Evolutionary conservation across 768 basidiomycete genomes (phyloP), one percentile per base, ranked within the genome.

Genomic region (Rhodotorula sphaerocarpa): DNA sequence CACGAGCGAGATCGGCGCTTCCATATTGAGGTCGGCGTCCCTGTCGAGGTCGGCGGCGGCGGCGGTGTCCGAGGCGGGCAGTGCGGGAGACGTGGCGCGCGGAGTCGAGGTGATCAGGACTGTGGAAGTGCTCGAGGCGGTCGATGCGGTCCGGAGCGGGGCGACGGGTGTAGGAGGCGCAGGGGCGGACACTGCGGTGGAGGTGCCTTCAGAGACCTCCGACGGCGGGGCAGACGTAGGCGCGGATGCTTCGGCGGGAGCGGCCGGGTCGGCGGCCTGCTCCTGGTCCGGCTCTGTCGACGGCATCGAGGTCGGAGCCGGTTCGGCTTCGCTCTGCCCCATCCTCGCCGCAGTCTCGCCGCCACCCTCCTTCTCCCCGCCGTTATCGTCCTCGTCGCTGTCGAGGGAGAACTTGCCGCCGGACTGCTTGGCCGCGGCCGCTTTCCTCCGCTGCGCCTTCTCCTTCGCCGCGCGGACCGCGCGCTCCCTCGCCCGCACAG

Each of bases 391-490:
- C 5, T 58, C 57, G 1, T 58, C 57, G 23, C 31, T 33, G 28
- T 58, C 57, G n/a, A 58, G 42, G 31, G 42, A 25, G 30, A 58
- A 58, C 42, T 47, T 47, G 12, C 36, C 33, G n/a, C n/a, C n/a
- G n/a, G n/a, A n/a, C 42, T 52, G 23, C 43, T 30, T 27, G 27
- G 20, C 33, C 42, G 18, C n/a, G 33, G 2, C 28, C 30, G 23
- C 53, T 56, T 31, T 50, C 56, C 2, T 46, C 50, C 14, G 27
- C 46, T 16, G 28, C 33, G 34, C 46, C 42, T 46, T 54, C 15
- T 27, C 48, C 50, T 30, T 39, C n/a, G 61, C 61, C 5, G 61
- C 61, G 27, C 25, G 46, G 18, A 63, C 50, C 12, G 61, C 61
- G 23, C 55, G 34, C n/a, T 57, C 51, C 50, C 58, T 47, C 63